Evolutionary conservation across 306 rosid genomes (phyloP).

Genomic region (Lablab purpureus): DNA sequence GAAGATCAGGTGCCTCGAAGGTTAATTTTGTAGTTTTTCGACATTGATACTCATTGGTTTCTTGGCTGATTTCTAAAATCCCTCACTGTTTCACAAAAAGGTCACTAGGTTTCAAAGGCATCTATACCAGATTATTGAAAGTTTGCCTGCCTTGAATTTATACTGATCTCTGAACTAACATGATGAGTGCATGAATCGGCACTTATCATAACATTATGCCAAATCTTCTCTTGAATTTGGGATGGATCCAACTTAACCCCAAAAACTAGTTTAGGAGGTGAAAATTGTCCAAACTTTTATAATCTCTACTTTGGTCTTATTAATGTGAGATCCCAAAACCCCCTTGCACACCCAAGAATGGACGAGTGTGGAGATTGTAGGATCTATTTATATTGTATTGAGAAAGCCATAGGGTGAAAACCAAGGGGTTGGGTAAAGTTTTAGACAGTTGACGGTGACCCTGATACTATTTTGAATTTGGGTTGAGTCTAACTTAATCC

Average conservation of each 20-base stretch:
- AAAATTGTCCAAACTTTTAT: neutral
- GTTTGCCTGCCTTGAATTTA: constrained; percentile 13
- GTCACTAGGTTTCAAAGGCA: constrained; percentile 9
- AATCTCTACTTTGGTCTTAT: neutral
- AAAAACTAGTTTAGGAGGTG: neutral
- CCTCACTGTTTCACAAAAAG: neutral
- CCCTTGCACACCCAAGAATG: neutral
- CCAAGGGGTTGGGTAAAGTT: neutral
- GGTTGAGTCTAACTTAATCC: neutral
- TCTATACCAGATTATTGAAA: neutral
- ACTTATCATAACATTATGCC: neutral
- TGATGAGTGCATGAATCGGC: too few relatives aligned
- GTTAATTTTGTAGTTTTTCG: constrained; percentile 22
- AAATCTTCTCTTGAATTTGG: neutral
- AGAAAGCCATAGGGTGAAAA: neutral
- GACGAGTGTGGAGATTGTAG: neutral
- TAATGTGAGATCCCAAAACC: neutral
- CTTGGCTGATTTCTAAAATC: constrained; percentile 11
- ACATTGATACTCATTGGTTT: constrained; percentile 35
- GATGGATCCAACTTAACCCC: neutral
- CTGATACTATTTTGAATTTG: neutral
- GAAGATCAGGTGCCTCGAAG: constrained; percentile 12
- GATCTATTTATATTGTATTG: neutral
- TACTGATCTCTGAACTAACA: neutral
- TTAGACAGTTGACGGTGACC: neutral